Conservation (phyloP, 306 rosid species). For the Castanopsis chinensis region DNA sequence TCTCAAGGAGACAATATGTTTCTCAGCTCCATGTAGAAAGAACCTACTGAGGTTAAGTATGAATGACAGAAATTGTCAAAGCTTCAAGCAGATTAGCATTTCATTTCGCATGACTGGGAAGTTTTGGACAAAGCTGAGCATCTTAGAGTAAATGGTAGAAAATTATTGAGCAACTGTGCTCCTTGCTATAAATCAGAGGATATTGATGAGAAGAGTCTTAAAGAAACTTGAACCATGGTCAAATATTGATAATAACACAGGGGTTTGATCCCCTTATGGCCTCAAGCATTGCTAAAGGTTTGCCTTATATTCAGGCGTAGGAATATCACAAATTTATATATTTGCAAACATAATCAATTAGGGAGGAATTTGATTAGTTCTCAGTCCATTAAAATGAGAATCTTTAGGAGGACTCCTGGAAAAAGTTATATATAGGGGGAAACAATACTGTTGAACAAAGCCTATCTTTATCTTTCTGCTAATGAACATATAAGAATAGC, state of each 20-base stretch:
- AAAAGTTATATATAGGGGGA: not conserved
- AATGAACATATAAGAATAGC: not conserved
- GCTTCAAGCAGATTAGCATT: constrained; percentile 4
- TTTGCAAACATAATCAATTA: not conserved
- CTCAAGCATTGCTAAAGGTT: not conserved
- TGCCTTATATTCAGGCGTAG: not conserved
- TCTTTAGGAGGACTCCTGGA: not conserved
- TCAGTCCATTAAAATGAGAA: not conserved
- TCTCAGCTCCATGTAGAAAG: no score
- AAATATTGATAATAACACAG: no score
- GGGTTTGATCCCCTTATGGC: not conserved
- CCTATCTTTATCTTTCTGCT: not conserved
- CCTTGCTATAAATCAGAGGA: not conserved
- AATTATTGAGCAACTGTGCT: not conserved
- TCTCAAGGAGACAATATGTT: not conserved
- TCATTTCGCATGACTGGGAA: constrained; percentile 5
- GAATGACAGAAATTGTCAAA: not conserved
- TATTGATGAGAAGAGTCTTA: not conserved
- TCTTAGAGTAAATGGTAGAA: not conserved
- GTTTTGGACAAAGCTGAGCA: not conserved
- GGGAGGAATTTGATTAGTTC: not conserved
- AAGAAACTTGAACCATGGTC: no score
- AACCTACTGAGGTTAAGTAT: not conserved
- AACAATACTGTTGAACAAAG: not conserved
- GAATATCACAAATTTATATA: not conserved